These are phyloP conservation scores for Juncus effusus DNA, from an alignment of 176 grass and related monocot species.

Conservation along the genomic window DNA sequence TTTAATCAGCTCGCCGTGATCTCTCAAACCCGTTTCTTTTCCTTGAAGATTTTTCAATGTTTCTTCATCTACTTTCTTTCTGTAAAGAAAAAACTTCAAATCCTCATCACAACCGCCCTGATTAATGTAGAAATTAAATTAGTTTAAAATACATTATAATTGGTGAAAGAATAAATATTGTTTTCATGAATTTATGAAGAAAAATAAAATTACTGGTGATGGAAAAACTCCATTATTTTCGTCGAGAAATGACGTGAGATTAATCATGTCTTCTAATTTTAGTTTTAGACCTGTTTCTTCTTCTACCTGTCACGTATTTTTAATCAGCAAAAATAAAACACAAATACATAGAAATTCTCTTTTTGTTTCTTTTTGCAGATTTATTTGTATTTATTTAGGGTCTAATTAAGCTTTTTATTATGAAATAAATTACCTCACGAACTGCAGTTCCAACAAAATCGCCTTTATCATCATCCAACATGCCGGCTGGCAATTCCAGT, in stretches of 20 bases:
- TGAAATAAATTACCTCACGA: constrained; percentile 54
- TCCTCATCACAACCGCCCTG: constrained; percentile 89
- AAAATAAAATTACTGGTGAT: constrained; percentile 53
- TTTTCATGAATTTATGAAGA: neutral
- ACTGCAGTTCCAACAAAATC: constrained; percentile 85
- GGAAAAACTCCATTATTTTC: constrained; percentile 52
- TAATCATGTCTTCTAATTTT: constrained; percentile 67
- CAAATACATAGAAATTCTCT: neutral
- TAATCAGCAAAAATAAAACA: constrained; percentile 6
- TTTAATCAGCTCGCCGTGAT: constrained; percentile 88
- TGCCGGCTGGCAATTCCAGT: constrained; percentile 85
- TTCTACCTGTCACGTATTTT: constrained; percentile 53
- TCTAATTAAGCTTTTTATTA: neutral
- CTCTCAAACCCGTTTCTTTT: constrained; percentile 72
- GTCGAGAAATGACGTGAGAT: constrained; percentile 76
- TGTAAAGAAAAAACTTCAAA: constrained; percentile 68
- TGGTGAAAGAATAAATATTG: neutral
- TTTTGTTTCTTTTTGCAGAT: too few relatives aligned
- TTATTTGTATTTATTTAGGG: neutral
- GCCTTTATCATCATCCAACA: constrained; percentile 83
- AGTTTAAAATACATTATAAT: neutral
- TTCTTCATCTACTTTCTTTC: constrained; percentile 39
- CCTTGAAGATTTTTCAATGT: constrained; percentile 57
- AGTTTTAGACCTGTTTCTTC: constrained; percentile 86
- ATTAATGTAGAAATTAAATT: neutral